These are phyloP conservation scores for Strobilomyces confusus DNA, from an alignment of 768 basidiomycete species.

Conservation along the genomic window DNA sequence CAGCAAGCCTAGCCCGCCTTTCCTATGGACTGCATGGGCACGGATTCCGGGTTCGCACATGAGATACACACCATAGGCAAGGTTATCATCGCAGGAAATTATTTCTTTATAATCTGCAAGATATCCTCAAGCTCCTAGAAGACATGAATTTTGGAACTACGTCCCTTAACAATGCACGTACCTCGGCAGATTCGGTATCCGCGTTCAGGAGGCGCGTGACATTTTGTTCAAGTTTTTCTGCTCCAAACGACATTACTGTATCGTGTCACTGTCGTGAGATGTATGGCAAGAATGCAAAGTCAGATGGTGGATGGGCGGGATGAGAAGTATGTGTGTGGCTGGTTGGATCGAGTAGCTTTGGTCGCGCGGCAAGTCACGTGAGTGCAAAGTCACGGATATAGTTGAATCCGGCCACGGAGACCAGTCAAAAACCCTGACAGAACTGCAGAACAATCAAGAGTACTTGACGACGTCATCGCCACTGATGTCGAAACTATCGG, in stretches of 20 bases:
- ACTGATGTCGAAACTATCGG: constrained; percentile 46
- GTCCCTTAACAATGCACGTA: neutral
- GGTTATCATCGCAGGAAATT: constrained; percentile 65
- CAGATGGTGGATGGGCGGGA: too few species aligned
- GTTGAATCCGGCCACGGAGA: too few species aligned
- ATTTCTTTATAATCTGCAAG: constrained; percentile 58
- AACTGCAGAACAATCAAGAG: neutral
- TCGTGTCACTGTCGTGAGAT: too few species aligned
- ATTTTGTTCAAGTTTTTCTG: constrained; percentile 69
- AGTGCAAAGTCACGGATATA: too few species aligned
- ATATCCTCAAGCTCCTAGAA: constrained; percentile 62
- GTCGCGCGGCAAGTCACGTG: too few species aligned
- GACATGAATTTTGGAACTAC: too few species aligned
- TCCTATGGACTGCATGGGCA: constrained; percentile 47
- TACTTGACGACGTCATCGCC: constrained; percentile 33
- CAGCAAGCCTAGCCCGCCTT: constrained; percentile 85
- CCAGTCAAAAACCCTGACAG: neutral
- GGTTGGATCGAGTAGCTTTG: too few species aligned
- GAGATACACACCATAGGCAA: constrained; percentile 62
- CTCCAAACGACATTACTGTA: constrained; percentile 29
- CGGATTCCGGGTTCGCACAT: constrained; percentile 1
- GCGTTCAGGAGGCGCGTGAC: constrained; percentile 74
- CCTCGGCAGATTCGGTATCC: constrained; percentile 31
- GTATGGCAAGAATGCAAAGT: too few species aligned
- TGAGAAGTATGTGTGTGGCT: too few species aligned